These are phyloP conservation scores for Carex scoparia DNA, from an alignment of 176 grass and related monocot species.

Conservation along the genomic window DNA sequence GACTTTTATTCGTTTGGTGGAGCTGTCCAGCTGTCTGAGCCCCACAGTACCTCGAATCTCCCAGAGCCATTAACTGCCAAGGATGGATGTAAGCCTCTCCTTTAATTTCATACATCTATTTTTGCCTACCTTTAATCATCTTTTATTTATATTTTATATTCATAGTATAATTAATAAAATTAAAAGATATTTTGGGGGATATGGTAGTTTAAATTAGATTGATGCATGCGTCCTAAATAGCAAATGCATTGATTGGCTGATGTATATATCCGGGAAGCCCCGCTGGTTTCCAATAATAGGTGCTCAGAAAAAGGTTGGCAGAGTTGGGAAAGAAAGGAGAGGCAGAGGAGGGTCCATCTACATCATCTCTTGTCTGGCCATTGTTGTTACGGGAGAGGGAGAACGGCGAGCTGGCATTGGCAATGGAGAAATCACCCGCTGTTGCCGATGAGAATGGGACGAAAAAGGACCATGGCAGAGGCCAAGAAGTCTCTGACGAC, in stretches of 20 bases:
- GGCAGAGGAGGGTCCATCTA: neutral
- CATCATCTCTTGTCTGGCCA: conserved; percentile 6
- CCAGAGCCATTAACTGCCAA: neutral
- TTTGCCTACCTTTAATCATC: neutral
- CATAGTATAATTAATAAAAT: neutral
- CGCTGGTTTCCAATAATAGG: conserved; percentile 26
- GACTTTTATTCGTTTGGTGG: neutral
- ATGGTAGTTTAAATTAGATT: neutral
- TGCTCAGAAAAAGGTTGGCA: neutral
- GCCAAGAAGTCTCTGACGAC: neutral
- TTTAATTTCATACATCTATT: neutral
- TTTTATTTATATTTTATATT: neutral
- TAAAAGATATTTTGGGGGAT: neutral
- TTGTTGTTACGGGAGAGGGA: neutral
- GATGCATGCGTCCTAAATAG: neutral
- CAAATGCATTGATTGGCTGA: neutral
- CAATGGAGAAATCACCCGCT: neutral
- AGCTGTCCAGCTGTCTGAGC: neutral
- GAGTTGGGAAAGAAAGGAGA: neutral
- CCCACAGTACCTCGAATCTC: neutral
- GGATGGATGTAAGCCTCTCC: conserved; percentile 22
- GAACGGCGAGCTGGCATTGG: neutral
- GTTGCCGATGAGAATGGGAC: neutral
- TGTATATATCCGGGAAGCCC: conserved; percentile 28
- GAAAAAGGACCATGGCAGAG: neutral